Evolutionary conservation across 1,284 basidiomycete species (phyloP).

Genomic region (Apiotrichum veenhuisii): DNA sequence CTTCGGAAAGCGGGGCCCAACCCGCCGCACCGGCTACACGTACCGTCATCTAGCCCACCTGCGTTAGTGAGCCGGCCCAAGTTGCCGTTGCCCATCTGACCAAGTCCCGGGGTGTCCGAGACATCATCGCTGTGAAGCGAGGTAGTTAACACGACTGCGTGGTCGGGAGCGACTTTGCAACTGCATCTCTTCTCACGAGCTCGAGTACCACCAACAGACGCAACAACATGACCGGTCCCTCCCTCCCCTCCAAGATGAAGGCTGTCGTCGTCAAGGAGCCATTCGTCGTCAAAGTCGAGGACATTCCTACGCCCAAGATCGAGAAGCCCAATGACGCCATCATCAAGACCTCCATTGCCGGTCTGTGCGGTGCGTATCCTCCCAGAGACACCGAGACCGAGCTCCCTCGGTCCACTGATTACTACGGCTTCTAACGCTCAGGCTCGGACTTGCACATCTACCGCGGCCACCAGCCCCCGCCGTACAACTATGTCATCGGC

Average conservation of each 20-base stretch:
- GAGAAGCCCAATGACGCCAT: constrained; percentile 33
- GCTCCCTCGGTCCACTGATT: background rate
- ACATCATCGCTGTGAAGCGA: too few species aligned
- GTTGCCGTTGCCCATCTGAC: too few species aligned
- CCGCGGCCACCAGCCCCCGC: constrained; percentile 55
- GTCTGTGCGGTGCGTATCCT: constrained; percentile 37
- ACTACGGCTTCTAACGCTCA: constrained; percentile 52
- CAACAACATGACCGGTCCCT: constrained; percentile 4
- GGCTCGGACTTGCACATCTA: constrained; percentile 81
- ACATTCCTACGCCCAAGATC: constrained; percentile 31
- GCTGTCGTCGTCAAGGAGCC: constrained; percentile 36
- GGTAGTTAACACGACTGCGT: too few species aligned
- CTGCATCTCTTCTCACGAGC: background rate
- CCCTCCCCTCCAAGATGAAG: constrained; percentile 29
- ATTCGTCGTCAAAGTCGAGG: constrained; percentile 32
- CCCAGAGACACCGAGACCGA: background rate
- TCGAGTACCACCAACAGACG: background rate
- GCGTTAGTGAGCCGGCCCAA: too few species aligned
- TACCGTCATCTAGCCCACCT: too few species aligned
- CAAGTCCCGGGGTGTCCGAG: too few species aligned
- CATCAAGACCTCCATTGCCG: constrained; percentile 33
- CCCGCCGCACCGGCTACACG: too few species aligned
- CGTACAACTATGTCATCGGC: constrained; percentile 52
- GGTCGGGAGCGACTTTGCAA: too few species aligned
- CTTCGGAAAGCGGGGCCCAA: too few species aligned